Conservation (phyloP, 2,329 filamentous ascomycete genomes). For the Aspergillus arachidicola region DNA sequence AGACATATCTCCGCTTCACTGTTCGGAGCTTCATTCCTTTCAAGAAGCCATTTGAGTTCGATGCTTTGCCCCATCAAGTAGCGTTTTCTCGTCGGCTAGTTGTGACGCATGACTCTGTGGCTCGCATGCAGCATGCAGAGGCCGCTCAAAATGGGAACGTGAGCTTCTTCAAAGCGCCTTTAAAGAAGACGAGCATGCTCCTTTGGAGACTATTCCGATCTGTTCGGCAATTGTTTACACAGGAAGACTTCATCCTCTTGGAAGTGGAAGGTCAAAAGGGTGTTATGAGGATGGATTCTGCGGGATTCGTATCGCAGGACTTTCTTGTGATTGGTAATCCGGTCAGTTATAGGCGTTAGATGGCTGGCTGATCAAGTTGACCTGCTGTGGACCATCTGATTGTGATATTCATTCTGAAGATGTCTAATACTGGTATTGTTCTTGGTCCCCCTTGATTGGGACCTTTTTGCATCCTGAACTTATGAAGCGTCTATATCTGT, state of each 20-base stretch:
- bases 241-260: conserved; percentile 44
- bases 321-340: conserved; percentile 37
- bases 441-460: neutral
- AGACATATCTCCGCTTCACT: conserved; percentile 37
- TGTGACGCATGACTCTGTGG: conserved; percentile 29
- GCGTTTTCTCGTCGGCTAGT: conserved; percentile 37
- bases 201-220: conserved; percentile 38
- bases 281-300: conserved; percentile 41
- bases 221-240: conserved; percentile 42
- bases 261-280: conserved; percentile 39
- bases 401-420: conserved; percentile 10
- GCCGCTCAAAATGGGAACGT: conserved; percentile 18
- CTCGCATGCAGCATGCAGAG: conserved; percentile 23
- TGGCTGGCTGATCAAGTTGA: neutral
- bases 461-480: neutral
- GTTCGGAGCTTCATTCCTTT: conserved; percentile 44
- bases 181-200: conserved; percentile 31
- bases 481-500: neutral
- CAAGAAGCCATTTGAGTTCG: conserved; percentile 36
- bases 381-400: too few species aligned
- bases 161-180: conserved; percentile 38
- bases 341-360: conserved; percentile 18
- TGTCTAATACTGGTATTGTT: conserved; percentile 17
- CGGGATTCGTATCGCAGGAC: conserved; percentile 39
- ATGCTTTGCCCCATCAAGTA: conserved; percentile 37